Base-by-base conservation (phyloP, 371 early-diverging fungal species). In the Zopfochytrium polystomum region DNA sequence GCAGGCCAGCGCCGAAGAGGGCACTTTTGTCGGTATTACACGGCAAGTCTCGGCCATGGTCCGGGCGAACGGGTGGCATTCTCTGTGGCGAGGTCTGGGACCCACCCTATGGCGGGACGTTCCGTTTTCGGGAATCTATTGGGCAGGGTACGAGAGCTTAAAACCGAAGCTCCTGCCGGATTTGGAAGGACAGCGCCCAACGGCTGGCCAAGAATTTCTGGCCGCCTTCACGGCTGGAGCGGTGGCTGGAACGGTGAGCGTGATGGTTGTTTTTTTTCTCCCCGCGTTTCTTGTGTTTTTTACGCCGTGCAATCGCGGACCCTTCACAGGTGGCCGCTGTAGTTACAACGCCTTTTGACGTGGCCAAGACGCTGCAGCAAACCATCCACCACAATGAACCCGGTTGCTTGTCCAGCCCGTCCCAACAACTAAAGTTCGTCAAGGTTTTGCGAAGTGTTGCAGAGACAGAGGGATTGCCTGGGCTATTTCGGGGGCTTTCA, bases 61-160 rank as follows among this genome's bases (percentile, higher is more conserved):
- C 1, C 60, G 70, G 29, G 56, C 71, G 2, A 71, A 79, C 34
- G 96, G 96, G 0, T 31, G 70, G 3, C 44, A 63, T 15, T 79
- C 88, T 0, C 75, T 96, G 30, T 96, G 90, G 89, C 79, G 90
- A n/a, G 97, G 97, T 0, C 70, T 96, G 20, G 82, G 81, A 2
- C 92, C 96, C 4, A 93, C 96, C 0, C 73, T 96, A n/a, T 91
- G 88, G 88, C 77, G 97, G 34, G 97, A 96, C 77, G 92, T 93
- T 1, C 96, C 96, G 3, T 95, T 95, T 67, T 90, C 89, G 58
- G 84, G 88, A 0, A 78, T 93, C 7, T 95, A 95, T 68, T 96
- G 96, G 96, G 78, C 86, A 70, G 87, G 87, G 0, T 95, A 93
- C 68, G 96, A 96, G 76, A 57, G 67, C 18, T 80, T 84, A 78